A percentile compares a stretch with the other conserved stretches of the same genome.
phyloP scores from a whole-genome alignment of 352 stramenopile genomes.

The Phytophthora citricola region DNA sequence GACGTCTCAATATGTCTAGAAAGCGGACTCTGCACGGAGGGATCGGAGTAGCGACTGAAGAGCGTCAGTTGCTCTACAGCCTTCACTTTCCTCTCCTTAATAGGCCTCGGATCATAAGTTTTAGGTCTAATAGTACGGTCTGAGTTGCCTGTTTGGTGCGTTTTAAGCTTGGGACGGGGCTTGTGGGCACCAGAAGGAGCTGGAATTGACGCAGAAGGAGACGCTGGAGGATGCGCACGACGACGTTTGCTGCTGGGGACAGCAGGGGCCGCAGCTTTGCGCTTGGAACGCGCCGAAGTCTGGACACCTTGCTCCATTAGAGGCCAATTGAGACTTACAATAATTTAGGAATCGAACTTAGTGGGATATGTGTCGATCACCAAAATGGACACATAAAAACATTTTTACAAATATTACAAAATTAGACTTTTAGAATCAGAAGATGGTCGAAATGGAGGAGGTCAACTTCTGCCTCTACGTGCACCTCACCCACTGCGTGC shows the following conservation, averaged over 20 bases:
- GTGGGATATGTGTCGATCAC: not conserved
- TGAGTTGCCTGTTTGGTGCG: not conserved
- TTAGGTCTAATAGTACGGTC: not conserved
- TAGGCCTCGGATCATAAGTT: not conserved
- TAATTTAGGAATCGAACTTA: not conserved
- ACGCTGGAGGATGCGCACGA: conserved; percentile 6
- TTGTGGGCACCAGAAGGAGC: not conserved
- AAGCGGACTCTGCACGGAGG: conserved; percentile 17
- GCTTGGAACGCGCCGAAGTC: conserved; percentile 13
- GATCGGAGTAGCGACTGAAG: conserved; percentile 35
- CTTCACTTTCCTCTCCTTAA: conserved; percentile 11
- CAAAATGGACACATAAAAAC: not conserved
- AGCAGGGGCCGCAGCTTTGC: conserved; percentile 6
- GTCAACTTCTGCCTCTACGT: conserved; percentile 83
- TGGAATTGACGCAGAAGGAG: not conserved
- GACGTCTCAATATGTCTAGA: not conserved
- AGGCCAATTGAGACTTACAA: not conserved
- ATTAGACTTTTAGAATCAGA: not conserved
- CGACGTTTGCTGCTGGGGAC: conserved; percentile 20
- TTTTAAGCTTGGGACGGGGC: conserved; percentile 8
- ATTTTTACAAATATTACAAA: not conserved
- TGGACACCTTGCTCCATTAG: not conserved
- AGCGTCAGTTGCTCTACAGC: conserved; percentile 14
- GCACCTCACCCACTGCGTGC: conserved; percentile 56
- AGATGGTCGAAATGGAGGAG: conserved; percentile 68